Evolutionary conservation across 73 alveolate genomes (phyloP).

Genomic region (Durusdinium trenchii): DNA sequence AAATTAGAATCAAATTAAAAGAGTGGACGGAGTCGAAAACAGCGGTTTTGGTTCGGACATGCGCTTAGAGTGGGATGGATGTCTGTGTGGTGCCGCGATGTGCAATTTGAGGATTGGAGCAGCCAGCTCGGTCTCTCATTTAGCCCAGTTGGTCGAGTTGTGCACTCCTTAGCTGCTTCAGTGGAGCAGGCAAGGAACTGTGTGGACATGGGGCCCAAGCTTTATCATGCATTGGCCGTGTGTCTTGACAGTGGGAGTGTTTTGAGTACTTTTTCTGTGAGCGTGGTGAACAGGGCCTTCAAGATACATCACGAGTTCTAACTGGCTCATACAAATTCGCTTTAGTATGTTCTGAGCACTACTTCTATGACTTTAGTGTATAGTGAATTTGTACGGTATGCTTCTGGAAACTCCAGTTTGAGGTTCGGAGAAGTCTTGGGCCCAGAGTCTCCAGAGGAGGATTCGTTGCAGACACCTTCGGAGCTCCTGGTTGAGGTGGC

Average conservation of each 20-base stretch:
- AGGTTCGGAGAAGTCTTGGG: constrained; percentile 38
- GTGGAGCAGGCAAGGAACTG: constrained; percentile 48
- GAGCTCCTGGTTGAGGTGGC: constrained; percentile 46
- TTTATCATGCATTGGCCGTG: constrained; percentile 11
- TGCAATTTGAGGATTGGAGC: constrained; percentile 76
- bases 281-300: too few species aligned
- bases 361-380: too few species aligned
- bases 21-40: too few species aligned
- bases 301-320: too few species aligned
- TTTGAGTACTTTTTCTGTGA: neutral
- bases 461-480: constrained; percentile 40
- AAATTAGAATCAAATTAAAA: neutral
- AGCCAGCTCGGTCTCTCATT: constrained; percentile 32
- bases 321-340: too few species aligned
- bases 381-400: too few species aligned
- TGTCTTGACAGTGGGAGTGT: neutral
- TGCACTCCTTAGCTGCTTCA: constrained; percentile 11
- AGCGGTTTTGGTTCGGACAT: too few species aligned
- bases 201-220: neutral
- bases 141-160: constrained; percentile 32
- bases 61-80: too few species aligned
- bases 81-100: neutral
- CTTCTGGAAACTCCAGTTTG: too few species aligned
- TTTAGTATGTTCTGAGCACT: too few species aligned
- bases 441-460: constrained; percentile 49